Evolutionary conservation across 305 asterid genomes (phyloP).

Genomic region (Lippia alba): DNA sequence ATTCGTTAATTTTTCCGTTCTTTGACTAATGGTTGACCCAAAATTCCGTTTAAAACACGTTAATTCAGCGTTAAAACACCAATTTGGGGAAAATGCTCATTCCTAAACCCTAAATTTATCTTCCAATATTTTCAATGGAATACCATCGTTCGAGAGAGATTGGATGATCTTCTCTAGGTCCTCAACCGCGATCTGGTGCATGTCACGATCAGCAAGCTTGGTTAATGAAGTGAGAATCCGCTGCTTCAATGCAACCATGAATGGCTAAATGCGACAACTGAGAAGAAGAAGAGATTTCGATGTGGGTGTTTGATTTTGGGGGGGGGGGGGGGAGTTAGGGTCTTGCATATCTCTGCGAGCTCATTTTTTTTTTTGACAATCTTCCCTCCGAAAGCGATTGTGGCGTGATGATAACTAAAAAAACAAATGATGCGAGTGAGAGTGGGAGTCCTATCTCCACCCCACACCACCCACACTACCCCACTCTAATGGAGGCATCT

Average conservation of each 20-base stretch:
- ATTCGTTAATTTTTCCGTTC: too few species aligned
- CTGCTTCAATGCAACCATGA: constrained; percentile 95
- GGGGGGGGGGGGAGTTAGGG: constrained; percentile 74
- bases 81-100: too few species aligned
- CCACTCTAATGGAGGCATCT: neutral
- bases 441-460: neutral
- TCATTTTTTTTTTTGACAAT: constrained; percentile 43
- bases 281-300: constrained; percentile 58
- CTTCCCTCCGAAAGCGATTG: neutral
- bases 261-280: constrained; percentile 87
- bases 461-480: neutral
- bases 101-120: too few species aligned
- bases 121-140: too few species aligned
- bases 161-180: constrained; percentile 87
- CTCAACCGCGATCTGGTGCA: constrained; percentile 98
- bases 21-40: too few species aligned
- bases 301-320: constrained; percentile 48
- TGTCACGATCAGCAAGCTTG: constrained; percentile 94
- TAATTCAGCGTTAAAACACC: too few species aligned
- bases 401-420: neutral
- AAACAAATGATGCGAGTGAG: constrained; percentile 18
- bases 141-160: constrained; percentile 79
- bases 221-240: constrained; percentile 84
- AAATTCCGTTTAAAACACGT: too few species aligned
- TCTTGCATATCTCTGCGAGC: constrained; percentile 67